Percentiles rank a stretch among this genome's conserved stretches.
Conservation (phyloP, 331 rosid genomes). For the Ulmus americana region DNA sequence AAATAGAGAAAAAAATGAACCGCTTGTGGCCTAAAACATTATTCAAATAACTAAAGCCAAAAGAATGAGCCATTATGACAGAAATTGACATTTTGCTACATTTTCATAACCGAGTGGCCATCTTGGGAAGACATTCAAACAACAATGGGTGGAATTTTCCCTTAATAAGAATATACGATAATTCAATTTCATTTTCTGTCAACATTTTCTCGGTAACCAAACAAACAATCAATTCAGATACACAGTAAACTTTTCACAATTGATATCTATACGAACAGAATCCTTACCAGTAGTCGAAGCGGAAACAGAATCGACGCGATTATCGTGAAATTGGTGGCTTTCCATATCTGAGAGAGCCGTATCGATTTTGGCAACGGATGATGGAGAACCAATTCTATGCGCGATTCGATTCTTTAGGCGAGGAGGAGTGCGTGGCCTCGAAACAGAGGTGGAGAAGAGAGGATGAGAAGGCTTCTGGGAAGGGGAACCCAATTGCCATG, state of each 20-base stretch:
- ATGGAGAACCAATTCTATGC: slow-evolving; percentile 4
- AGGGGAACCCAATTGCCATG: slow-evolving; percentile 16
- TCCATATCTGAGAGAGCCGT: slow-evolving; percentile 29
- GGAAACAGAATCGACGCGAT: slow-evolving; percentile 23
- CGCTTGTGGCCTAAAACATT: neutral
- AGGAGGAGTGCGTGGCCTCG: slow-evolving; percentile 22
- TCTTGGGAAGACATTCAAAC: too few species aligned
- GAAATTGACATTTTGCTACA: too few species aligned
- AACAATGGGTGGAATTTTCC: too few species aligned
- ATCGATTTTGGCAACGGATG: slow-evolving; percentile 25
- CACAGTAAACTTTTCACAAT: too few species aligned
- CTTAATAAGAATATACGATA: neutral
- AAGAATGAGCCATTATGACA: too few species aligned
- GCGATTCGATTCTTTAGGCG: slow-evolving; percentile 5
- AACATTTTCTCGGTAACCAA: neutral
- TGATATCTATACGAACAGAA: neutral
- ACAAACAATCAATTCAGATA: neutral
- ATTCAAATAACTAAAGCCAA: too few species aligned
- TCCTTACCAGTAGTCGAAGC: slow-evolving; percentile 28
- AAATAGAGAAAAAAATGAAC: neutral
- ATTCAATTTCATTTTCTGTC: neutral
- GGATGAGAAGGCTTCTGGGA: slow-evolving; percentile 15
- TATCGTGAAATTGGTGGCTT: slow-evolving; percentile 17
- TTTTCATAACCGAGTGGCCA: too few species aligned
- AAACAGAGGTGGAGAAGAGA: slow-evolving; percentile 8